A percentile compares a stretch with the other conserved stretches of the same genome.
These are phyloP conservation scores for Canavalia gladiata DNA, from an alignment of 306 rosid species.

Conservation along the genomic window DNA sequence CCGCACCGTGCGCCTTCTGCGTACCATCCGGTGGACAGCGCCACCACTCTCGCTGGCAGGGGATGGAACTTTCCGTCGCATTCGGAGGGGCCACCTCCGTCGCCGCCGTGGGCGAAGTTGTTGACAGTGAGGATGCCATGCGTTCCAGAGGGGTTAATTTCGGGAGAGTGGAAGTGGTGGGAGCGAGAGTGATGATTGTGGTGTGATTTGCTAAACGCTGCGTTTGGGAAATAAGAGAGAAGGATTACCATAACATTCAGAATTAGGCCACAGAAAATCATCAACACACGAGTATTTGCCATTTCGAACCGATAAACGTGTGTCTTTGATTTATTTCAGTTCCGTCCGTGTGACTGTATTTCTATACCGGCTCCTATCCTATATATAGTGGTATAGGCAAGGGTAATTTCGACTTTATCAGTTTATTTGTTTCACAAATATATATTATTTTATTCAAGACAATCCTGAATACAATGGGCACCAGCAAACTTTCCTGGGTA, in stretches of 20 bases:
- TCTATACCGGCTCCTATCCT: background rate
- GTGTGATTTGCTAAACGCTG: background rate
- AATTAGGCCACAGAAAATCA: background rate
- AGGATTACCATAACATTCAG: background rate
- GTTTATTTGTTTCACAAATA: too few relatives aligned
- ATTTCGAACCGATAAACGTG: background rate
- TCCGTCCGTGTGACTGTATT: too few relatives aligned
- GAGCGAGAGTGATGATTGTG: background rate
- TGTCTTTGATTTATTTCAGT: background rate
- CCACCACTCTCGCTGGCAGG: conserved; percentile 10
- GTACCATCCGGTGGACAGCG: conserved; percentile 5
- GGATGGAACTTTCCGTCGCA: conserved; percentile 28
- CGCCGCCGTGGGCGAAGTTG: conserved; percentile 13
- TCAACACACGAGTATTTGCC: background rate
- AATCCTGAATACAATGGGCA: too few relatives aligned
- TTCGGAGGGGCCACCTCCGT: conserved; percentile 10
- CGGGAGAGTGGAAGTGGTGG: background rate
- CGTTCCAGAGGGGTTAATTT: background rate
- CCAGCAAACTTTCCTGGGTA: too few relatives aligned
- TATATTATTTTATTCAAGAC: too few relatives aligned
- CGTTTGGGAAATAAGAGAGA: background rate
- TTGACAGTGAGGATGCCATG: background rate
- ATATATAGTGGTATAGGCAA: background rate
- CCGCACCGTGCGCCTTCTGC: background rate
- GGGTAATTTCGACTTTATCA: background rate